Conservation (phyloP, 129 eudicot species). For the Kitagawia praeruptora region DNA sequence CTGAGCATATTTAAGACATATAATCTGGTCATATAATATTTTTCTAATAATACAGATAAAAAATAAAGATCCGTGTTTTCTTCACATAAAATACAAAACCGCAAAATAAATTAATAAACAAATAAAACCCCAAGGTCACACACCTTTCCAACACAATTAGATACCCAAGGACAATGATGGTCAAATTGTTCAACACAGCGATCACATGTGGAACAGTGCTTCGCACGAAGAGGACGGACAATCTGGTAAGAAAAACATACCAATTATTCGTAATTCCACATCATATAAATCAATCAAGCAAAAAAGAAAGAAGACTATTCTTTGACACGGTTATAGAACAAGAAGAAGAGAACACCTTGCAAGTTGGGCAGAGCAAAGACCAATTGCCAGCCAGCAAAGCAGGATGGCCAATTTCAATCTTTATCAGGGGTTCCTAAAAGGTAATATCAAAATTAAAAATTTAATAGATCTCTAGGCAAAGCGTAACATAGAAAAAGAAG, state of each 20-base stretch:
- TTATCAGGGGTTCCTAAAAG: constrained; percentile 76
- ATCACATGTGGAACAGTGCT: constrained; percentile 97
- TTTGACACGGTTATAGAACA: constrained; percentile 1
- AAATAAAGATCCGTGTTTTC: not conserved
- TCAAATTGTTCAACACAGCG: constrained; percentile 99
- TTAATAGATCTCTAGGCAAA: not conserved
- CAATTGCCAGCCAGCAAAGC: constrained; percentile 91
- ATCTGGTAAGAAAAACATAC: constrained; percentile 33
- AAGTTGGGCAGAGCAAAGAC: constrained; percentile 96
- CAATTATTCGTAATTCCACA: not conserved
- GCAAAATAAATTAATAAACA: not conserved
- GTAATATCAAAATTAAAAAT: not conserved
- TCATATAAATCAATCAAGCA: constrained; percentile 12
- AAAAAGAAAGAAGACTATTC: not conserved
- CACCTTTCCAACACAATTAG: constrained; percentile 99
- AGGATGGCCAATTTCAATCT: constrained; percentile 73
- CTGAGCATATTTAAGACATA: not conserved
- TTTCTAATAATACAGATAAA: not conserved
- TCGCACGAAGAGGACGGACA: constrained; percentile 96
- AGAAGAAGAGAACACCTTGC: constrained; percentile 55
- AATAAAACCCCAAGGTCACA: not conserved
- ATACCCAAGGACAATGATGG: constrained; percentile 99
- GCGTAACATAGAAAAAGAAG: constrained; percentile 3
- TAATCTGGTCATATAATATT: not conserved
- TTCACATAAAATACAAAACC: not conserved